Evolutionary conservation across 352 stramenopile species (phyloP).

Genomic region (Globisporangium polare): DNA sequence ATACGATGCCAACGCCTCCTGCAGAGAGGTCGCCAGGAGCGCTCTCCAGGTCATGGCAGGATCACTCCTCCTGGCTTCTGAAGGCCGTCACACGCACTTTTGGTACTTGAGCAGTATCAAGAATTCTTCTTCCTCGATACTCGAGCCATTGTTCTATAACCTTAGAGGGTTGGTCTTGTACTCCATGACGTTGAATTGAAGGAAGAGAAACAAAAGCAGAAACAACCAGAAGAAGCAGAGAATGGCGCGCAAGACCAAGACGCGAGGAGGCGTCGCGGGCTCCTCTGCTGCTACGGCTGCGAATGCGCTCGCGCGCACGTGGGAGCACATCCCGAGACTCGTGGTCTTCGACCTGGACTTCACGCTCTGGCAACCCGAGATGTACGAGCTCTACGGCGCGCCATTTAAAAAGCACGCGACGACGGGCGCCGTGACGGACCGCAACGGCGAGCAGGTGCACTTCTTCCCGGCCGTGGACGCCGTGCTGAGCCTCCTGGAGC

Average conservation of each 20-base stretch:
- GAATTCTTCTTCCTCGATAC: too few species aligned
- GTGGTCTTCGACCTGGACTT: slow-evolving; percentile 79
- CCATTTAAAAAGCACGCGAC: slow-evolving; percentile 67
- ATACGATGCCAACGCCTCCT: too few species aligned
- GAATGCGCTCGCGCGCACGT: slow-evolving; percentile 23
- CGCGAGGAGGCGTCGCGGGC: slow-evolving; percentile 6
- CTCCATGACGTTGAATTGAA: too few species aligned
- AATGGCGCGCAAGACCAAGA: slow-evolving; percentile 12
- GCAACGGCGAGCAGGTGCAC: slow-evolving; percentile 69
- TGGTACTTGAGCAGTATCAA: too few species aligned
- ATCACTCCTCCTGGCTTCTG: too few species aligned
- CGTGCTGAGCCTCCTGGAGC: slow-evolving; percentile 70
- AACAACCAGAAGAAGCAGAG: too few species aligned
- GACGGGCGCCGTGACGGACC: slow-evolving; percentile 62
- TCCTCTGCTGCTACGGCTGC: background rate
- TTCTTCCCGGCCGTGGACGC: slow-evolving; percentile 69
- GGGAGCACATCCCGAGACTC: slow-evolving; percentile 52
- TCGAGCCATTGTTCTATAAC: too few species aligned
- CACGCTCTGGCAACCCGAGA: slow-evolving; percentile 78
- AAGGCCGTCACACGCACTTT: too few species aligned
- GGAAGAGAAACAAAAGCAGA: too few species aligned
- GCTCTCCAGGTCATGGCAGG: too few species aligned
- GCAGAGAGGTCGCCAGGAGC: too few species aligned
- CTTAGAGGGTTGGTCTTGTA: too few species aligned
- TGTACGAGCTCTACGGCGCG: slow-evolving; percentile 81